Base-by-base conservation (phyloP, 495 filamentous ascomycete species). In the Penicillium odoratum region DNA sequence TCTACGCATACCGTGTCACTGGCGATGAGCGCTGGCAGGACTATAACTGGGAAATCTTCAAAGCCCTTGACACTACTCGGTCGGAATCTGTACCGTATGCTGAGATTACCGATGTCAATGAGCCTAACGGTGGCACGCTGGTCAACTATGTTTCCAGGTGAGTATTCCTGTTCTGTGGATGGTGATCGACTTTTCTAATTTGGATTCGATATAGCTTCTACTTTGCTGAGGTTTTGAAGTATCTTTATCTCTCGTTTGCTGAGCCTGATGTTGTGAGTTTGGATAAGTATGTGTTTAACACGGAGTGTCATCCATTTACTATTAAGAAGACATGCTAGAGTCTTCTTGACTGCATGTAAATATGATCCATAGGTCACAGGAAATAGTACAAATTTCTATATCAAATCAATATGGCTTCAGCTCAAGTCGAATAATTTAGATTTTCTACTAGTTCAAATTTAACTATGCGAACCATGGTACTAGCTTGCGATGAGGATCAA, bases 91-190 rank as follows among this genome's bases (percentile, higher is more conserved):
- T 74, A 38, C 88, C 83, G 5, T 83, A 87, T 63, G 80, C 77
- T 5, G 86, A 86, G 52, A 84, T 91, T 61, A 68, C 76, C 49
- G 84, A 89, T 65, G 85, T 90, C 5, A 78, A 60, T 55, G 56
- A 47, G 13, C 60, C 60, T 1, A 36, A 49, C 16, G 61, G 64
- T 45, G 57, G 76, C n/a, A 88, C 85, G 63, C 60, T 92, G 53
- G 87, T 87, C 51, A 81, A 85, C 57, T 56, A 52, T 34, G 60
- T 63, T 34, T 55, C 60, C 8, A 63, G 60, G 60, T 62, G 11
- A 50, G 53, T 33, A 8, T 49, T 25, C 15, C 18, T 21, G 6
- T 25, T 45, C 0, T 25, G n/a, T 18, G 42, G 3, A 45, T 25
- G 4, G 1, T 45, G 2, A 7, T 11, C 10, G 8, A n/a, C 42